Conservation (phyloP, 164 flowering plant species). For the Nymphaea thermarum region DNA sequence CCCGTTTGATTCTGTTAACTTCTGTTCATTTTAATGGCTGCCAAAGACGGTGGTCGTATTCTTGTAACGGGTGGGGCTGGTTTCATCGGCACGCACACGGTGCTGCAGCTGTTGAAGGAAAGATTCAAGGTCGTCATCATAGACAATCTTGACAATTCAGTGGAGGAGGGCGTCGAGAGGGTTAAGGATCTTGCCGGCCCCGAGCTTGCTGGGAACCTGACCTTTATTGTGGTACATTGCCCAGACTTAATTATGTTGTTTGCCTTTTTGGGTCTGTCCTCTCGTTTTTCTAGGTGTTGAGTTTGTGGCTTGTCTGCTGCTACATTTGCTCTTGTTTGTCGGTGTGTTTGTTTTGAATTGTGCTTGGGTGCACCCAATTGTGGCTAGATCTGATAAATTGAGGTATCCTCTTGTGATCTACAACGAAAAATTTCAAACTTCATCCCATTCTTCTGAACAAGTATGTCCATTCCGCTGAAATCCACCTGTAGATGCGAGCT, state of each 20-base stretch:
- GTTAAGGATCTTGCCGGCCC: constrained; percentile 58
- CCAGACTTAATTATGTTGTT: neutral
- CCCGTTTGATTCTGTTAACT: neutral
- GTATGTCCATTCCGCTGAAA: neutral
- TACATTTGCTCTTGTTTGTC: neutral
- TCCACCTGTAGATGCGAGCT: too few relatives aligned
- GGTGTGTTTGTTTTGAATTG: constrained; percentile 1
- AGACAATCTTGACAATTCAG: constrained; percentile 75
- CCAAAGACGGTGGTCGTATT: constrained; percentile 16
- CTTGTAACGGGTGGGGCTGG: constrained; percentile 98
- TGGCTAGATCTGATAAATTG: neutral
- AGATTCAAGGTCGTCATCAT: constrained; percentile 58
- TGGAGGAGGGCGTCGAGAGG: constrained; percentile 49
- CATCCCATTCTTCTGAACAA: neutral
- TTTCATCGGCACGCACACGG: constrained; percentile 86
- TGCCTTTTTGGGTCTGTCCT: neutral
- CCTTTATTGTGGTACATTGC: constrained; percentile 26
- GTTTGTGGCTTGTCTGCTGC: neutral
- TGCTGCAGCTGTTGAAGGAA: constrained; percentile 56
- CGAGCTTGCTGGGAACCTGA: constrained; percentile 39
- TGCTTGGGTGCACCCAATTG: neutral
- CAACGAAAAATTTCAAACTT: too few relatives aligned
- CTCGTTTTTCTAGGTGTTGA: neutral
- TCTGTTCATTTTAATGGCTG: constrained; percentile 8
- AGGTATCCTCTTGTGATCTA: neutral